phyloP scores from a whole-genome alignment of 2,329 filamentous ascomycete species.

The Hymenoscyphus occultus region DNA sequence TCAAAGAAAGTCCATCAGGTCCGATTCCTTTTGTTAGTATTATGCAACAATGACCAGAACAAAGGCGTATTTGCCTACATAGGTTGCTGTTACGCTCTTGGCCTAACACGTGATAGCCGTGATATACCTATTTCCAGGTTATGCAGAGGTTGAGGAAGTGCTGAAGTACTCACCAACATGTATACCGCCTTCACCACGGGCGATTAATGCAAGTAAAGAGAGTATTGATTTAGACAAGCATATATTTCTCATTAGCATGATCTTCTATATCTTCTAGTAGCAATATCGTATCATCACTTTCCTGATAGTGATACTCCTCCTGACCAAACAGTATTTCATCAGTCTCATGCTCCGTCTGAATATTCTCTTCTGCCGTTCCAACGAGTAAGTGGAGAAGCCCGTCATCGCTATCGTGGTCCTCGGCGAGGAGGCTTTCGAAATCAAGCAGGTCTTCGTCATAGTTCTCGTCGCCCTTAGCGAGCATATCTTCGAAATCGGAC shows the following conservation, averaged over 20 bases:
- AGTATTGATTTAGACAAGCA: not conserved
- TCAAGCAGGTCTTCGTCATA: conserved; percentile 3
- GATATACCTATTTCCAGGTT: no score
- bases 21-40: not conserved
- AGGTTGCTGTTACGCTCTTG: no score
- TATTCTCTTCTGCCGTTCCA: conserved; percentile 18
- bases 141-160: no score
- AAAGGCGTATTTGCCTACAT: no score
- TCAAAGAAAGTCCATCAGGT: not conserved
- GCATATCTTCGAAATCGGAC: not conserved
- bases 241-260: not conserved
- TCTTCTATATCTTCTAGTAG: conserved; percentile 8
- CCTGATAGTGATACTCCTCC: not conserved
- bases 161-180: not conserved
- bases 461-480: not conserved
- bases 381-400: conserved; percentile 17
- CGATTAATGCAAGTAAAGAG: not conserved
- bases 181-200: not conserved
- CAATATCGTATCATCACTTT: conserved; percentile 10
- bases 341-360: conserved; percentile 22
- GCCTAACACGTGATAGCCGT: no score
- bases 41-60: not conserved
- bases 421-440: conserved; percentile 22
- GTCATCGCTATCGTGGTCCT: conserved; percentile 14
- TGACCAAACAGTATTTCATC: conserved; percentile 27